Percentiles rank a stretch among this genome's conserved stretches.
Evolutionary conservation across 176 grass and related monocot genomes (phyloP).

Genomic region (Triticum aestivum): DNA sequence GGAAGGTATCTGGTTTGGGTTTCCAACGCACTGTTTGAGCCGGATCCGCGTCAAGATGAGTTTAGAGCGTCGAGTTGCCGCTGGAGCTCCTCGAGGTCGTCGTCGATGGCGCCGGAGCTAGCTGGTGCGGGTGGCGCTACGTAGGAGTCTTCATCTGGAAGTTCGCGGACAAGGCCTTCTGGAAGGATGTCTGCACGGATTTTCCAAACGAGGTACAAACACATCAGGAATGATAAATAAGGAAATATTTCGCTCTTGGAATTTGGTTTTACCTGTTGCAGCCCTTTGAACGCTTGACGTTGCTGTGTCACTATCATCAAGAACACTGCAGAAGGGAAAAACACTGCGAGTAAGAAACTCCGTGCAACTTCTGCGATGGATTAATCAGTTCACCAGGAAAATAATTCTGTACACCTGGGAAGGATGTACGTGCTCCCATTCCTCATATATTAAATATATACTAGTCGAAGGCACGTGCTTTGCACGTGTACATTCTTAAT

Average conservation of each 20-base stretch:
- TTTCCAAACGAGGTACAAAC: background rate
- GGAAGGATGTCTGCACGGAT: slow-evolving; percentile 65
- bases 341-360: background rate
- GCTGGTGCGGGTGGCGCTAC: slow-evolving; percentile 15
- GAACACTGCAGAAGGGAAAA: slow-evolving; percentile 53
- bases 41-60: background rate
- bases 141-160: slow-evolving; percentile 71
- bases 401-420: background rate
- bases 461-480: too few relatives aligned
- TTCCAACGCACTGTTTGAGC: background rate
- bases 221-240: background rate
- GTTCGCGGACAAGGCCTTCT: slow-evolving; percentile 88
- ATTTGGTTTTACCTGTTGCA: slow-evolving; percentile 29
- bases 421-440: background rate
- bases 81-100: slow-evolving; percentile 87
- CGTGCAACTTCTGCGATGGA: background rate
- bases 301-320: slow-evolving; percentile 56
- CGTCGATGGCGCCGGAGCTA: slow-evolving; percentile 32
- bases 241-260: background rate
- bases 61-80: slow-evolving; percentile 80
- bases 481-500: too few relatives aligned
- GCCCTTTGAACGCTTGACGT: slow-evolving; percentile 18
- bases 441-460: background rate
- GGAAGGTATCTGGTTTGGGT: background rate
- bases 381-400: slow-evolving; percentile 15